Conservation (phyloP, 1,284 basidiomycete species). For the Sporisorium exsertum region DNA sequence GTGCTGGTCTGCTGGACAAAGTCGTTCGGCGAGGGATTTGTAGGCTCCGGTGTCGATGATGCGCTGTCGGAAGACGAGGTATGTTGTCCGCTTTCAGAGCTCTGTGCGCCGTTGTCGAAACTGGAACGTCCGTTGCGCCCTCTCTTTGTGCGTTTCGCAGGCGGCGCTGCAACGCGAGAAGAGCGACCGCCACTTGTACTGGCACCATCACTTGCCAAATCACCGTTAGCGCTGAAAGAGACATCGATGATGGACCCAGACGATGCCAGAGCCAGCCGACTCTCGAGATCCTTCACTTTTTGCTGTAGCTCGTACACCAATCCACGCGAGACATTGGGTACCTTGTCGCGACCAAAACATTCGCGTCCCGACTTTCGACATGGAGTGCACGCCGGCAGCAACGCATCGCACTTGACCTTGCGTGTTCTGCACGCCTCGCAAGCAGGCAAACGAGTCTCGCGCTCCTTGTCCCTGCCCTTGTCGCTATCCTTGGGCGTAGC, state of each 20-base stretch:
- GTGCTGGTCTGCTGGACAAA: slow-evolving; percentile 48
- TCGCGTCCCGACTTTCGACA: slow-evolving; percentile 43
- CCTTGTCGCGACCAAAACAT: slow-evolving; percentile 47
- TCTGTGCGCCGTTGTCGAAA: slow-evolving; percentile 6
- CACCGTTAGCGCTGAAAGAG: not conserved
- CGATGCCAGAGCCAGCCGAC: slow-evolving; percentile 31
- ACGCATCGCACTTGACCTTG: slow-evolving; percentile 51
- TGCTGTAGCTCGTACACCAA: slow-evolving; percentile 46
- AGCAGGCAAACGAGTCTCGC: slow-evolving; percentile 38
- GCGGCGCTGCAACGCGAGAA: not conserved
- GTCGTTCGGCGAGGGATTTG: slow-evolving; percentile 37
- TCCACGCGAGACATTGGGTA: slow-evolving; percentile 40
- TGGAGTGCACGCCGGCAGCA: slow-evolving; percentile 47
- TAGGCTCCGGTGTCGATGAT: slow-evolving; percentile 17
- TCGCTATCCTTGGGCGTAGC: slow-evolving; percentile 22
- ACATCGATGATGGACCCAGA: not conserved
- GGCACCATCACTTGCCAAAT: slow-evolving; percentile 7
- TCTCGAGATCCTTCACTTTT: slow-evolving; percentile 48
- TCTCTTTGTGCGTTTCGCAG: slow-evolving; percentile 15
- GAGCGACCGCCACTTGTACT: slow-evolving; percentile 8
- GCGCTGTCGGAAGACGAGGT: slow-evolving; percentile 23
- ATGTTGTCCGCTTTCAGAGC: slow-evolving; percentile 13
- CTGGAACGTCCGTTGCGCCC: slow-evolving; percentile 15
- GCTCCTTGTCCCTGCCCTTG: slow-evolving; percentile 26
- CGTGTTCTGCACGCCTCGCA: slow-evolving; percentile 44